phyloP scores from a whole-genome alignment of 2,329 filamentous ascomycete genomes.

The Cladorrhinum sp. region DNA sequence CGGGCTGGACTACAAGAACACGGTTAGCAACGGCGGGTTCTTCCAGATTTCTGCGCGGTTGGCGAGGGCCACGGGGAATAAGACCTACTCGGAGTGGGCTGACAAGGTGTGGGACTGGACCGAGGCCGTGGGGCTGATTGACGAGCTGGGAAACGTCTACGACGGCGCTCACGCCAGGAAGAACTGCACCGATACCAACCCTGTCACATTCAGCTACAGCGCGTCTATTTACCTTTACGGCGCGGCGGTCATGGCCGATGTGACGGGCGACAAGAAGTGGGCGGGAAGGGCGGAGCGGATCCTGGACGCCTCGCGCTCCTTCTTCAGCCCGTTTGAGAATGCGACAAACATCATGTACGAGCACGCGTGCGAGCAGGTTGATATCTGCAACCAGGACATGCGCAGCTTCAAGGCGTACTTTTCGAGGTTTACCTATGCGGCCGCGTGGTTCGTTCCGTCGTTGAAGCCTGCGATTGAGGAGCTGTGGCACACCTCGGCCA shows the following conservation, averaged over 20 bases:
- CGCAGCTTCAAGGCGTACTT: constrained; percentile 67
- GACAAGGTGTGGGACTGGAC: constrained; percentile 66
- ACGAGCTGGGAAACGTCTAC: constrained; percentile 51
- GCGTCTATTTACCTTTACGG: constrained; percentile 65
- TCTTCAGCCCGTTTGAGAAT: constrained; percentile 52
- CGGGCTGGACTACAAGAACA: constrained; percentile 81
- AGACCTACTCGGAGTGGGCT: constrained; percentile 66
- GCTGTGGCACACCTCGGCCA: constrained; percentile 50
- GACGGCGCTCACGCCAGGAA: constrained; percentile 58
- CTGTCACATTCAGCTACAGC: constrained; percentile 62
- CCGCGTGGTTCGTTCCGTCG: constrained; percentile 54
- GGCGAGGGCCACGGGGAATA: constrained; percentile 65
- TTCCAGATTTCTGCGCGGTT: constrained; percentile 78
- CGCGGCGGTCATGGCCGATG: constrained; percentile 60
- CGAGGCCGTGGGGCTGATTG: constrained; percentile 53
- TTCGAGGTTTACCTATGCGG: constrained; percentile 60
- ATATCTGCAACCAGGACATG: constrained; percentile 61
- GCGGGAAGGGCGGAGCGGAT: constrained; percentile 49
- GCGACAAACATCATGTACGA: constrained; percentile 62
- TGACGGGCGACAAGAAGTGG: constrained; percentile 54
- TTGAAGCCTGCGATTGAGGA: constrained; percentile 46
- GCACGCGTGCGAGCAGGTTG: constrained; percentile 58
- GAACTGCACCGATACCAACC: constrained; percentile 53
- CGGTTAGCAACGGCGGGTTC: constrained; percentile 76
- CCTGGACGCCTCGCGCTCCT: constrained; percentile 48